Evolutionary conservation across 1,139 yeast species (phyloP).

Genomic region (Candida frijolesensis): DNA sequence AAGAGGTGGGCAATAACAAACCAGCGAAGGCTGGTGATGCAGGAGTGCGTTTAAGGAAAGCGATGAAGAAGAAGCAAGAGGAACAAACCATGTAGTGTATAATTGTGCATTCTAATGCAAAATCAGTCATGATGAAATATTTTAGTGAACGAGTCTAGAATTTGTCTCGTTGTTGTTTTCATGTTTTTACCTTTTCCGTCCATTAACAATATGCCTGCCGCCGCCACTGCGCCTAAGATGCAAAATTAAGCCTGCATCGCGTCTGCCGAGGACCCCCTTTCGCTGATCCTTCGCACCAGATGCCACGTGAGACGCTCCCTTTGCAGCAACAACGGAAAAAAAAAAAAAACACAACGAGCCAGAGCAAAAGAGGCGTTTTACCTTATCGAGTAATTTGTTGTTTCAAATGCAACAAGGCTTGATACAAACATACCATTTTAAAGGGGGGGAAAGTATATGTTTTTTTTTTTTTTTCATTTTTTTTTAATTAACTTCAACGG

Average conservation of each 20-base stretch:
- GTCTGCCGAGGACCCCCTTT: background rate
- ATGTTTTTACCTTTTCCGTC: too few relatives aligned
- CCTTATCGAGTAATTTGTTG: background rate
- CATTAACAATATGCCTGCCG: too few relatives aligned
- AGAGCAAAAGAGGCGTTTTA: background rate
- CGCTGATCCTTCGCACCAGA: background rate
- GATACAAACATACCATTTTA: background rate
- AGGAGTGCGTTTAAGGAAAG: constrained; percentile 10
- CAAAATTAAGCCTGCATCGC: background rate
- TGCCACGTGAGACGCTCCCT: background rate
- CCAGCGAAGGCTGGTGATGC: background rate
- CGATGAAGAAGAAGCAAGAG: constrained; percentile 12
- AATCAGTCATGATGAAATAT: background rate
- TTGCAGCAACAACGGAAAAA: background rate
- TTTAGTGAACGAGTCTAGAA: background rate
- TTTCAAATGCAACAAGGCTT: background rate
- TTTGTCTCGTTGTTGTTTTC: background rate
- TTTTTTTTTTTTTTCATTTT: background rate
- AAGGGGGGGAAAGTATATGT: background rate
- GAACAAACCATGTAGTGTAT: background rate
- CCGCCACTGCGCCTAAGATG: background rate
- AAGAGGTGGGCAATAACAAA: background rate
- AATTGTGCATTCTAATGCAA: background rate
- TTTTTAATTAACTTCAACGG: background rate
- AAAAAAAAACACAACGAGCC: background rate